These are phyloP conservation scores for Scheffersomyces segobiensis DNA, from an alignment of 1,139 yeast species.

Conservation along the genomic window DNA sequence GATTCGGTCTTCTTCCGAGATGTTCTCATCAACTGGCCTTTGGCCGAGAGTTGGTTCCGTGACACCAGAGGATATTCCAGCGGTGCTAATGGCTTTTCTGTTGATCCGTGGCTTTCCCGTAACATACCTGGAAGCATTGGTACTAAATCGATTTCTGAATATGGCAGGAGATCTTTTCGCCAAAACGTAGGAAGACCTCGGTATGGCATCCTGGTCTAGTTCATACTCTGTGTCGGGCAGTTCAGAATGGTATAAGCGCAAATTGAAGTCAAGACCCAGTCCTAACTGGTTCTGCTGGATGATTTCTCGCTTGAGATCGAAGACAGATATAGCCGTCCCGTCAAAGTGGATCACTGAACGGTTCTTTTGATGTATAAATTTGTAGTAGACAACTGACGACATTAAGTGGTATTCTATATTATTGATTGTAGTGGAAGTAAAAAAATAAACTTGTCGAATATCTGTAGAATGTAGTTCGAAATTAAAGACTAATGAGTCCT, in stretches of 20 bases:
- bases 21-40: constrained; percentile 34
- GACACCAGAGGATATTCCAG: constrained; percentile 20
- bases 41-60: constrained; percentile 5
- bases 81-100: constrained; percentile 33
- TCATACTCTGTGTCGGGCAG: constrained; percentile 83
- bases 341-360: constrained; percentile 84
- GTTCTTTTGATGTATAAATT: constrained; percentile 81
- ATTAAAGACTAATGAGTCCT: not conserved
- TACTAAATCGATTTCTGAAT: constrained; percentile 52
- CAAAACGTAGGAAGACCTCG: constrained; percentile 81
- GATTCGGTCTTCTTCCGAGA: constrained; percentile 84
- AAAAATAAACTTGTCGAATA: no score
- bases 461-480: not conserved
- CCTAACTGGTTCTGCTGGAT: constrained; percentile 79
- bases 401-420: constrained; percentile 30
- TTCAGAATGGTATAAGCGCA: constrained; percentile 58
- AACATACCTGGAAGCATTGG: constrained; percentile 77
- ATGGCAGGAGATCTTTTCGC: constrained; percentile 78
- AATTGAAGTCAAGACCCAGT: constrained; percentile 81
- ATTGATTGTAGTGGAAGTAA: not conserved
- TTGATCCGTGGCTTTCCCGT: constrained; percentile 74
- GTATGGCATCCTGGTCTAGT: constrained; percentile 85
- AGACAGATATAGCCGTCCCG: constrained; percentile 94
- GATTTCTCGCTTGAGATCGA: constrained; percentile 90
- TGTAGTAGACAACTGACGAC: constrained; percentile 90